These are phyloP conservation scores for Neofusicoccum sp. DNA, from an alignment of 2,329 filamentous ascomycete species.

Conservation along the genomic window DNA sequence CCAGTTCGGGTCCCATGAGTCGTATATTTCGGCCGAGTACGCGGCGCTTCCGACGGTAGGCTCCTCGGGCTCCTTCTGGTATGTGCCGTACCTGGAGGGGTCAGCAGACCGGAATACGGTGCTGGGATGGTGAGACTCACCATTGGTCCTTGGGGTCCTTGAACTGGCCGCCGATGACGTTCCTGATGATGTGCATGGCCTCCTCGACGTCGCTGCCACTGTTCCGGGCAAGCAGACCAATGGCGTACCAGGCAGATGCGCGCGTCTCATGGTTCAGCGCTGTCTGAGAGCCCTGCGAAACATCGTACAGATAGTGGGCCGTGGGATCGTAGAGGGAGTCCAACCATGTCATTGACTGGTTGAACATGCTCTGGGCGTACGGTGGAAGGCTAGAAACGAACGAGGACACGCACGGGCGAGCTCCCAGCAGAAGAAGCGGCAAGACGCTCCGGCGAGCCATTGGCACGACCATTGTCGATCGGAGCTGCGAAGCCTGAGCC, in stretches of 20 bases:
- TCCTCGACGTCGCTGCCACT: constrained; percentile 48
- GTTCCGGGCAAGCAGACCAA: constrained; percentile 58
- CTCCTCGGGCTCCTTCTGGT: constrained; percentile 57
- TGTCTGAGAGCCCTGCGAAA: constrained; percentile 24
- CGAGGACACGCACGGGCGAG: background rate
- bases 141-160: constrained; percentile 55
- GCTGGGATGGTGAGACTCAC: constrained; percentile 36
- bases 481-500: too few species aligned
- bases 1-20: constrained; percentile 64
- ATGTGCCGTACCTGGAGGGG: constrained; percentile 47
- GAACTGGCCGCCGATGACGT: constrained; percentile 54
- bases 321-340: constrained; percentile 55
- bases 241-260: constrained; percentile 59
- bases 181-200: constrained; percentile 54
- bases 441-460: background rate
- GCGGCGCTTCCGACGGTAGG: constrained; percentile 53
- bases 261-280: constrained; percentile 58
- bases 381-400: constrained; percentile 3
- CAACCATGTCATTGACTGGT: constrained; percentile 56
- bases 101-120: background rate
- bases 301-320: constrained; percentile 54
- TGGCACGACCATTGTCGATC: background rate
- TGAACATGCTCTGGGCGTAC: constrained; percentile 26
- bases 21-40: constrained; percentile 54
- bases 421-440: background rate